phyloP scores from a whole-genome alignment of 2,329 filamentous ascomycete species.

The Cercospora citrullina region DNA sequence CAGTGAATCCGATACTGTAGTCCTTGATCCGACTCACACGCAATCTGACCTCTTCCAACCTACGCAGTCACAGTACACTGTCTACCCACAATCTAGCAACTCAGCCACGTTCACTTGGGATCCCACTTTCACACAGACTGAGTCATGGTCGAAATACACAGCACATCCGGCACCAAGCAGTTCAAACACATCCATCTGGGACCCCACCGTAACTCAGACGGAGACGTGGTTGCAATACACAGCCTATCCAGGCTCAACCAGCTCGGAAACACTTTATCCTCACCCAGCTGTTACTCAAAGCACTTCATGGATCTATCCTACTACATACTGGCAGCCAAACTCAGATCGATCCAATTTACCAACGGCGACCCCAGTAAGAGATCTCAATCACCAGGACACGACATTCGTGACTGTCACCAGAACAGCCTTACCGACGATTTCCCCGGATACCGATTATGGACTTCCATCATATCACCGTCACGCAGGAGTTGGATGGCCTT shows the following conservation, averaged over 20 bases:
- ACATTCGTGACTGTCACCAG: background rate
- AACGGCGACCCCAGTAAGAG: background rate
- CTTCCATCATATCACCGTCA: background rate
- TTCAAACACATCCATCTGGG: background rate
- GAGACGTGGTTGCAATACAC: background rate
- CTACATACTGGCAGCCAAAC: background rate
- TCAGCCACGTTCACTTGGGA: background rate
- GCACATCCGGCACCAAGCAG: background rate
- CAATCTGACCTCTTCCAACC: background rate
- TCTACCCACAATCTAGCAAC: background rate
- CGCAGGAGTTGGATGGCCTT: background rate
- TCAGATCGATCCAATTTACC: background rate
- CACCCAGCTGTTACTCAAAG: background rate
- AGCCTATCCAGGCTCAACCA: background rate
- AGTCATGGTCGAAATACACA: background rate
- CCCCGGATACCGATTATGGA: background rate
- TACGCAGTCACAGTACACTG: background rate
- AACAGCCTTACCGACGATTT: background rate
- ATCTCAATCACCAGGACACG: background rate
- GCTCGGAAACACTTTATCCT: background rate
- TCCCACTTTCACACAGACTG: background rate
- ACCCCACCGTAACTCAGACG: background rate
- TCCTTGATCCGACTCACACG: background rate
- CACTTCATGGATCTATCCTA: background rate
- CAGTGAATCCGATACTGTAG: background rate